Evolutionary conservation across 129 eudicot species (phyloP), one percentile per base, ranked within the genome.

Genomic region (Chrysanthemum makinoi): DNA sequence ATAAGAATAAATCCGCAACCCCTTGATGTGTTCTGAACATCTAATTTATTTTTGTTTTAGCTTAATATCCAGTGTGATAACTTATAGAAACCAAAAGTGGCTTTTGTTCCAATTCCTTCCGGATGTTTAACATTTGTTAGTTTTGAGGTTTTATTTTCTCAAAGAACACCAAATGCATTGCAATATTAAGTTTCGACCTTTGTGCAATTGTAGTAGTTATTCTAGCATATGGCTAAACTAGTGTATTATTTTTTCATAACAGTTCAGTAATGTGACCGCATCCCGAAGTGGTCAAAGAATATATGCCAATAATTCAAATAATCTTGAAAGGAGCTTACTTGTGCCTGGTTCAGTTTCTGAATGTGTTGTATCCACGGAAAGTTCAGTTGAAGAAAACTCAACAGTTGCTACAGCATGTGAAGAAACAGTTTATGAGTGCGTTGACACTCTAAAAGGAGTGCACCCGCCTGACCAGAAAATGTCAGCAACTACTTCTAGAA

Each of bases 261-360:
- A 77, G 80, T 69, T 77, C 7, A 69, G 51, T 22, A 39, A 55
- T 22, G 20, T 69, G 54, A 60, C 49, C 13, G 69, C 75, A 61
- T 69, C 57, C 2, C 9, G 11, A 8, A 17, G 48, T 35, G 69
- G 54, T 68, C 19, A 6, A 39, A 39, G 10, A 39, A 2, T 39
- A 39, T 39, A 7, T 39, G 46, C 46, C 10, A 6, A 39, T n/a
- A 19, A 55, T 68, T 58, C 67, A 7, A 49, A 69, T 12, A 28
- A 69, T 68, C 15, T 17, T 68, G 75, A 33, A 28, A 59, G 69
- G 69, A 49, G 56, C 51, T 18, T 39, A 33, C 46, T 13, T 26
- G 50, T 59, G 18, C 19, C 75, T 48, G 74, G 69, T 76, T 67
- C 54, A 0, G 13, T 4, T 51, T 35, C 52, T 13, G 80, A 68